phyloP scores from a whole-genome alignment of 2,329 filamentous ascomycete genomes.

The Penicillium sp. region DNA sequence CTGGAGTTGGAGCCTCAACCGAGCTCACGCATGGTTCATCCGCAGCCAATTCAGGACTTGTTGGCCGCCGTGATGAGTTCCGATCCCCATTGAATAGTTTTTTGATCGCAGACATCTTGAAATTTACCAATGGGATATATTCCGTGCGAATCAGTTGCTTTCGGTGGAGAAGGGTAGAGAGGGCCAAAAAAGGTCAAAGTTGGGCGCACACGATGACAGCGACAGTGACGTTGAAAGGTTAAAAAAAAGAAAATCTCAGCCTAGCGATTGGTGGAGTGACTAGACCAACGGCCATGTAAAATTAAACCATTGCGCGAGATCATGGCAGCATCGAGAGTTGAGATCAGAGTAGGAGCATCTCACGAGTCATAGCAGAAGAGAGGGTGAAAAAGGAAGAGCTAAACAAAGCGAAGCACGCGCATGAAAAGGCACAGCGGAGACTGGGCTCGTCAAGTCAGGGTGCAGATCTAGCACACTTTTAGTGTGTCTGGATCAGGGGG shows the following conservation, averaged over 20 bases:
- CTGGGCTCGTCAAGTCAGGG: constrained; percentile 9
- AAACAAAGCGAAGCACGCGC: constrained; percentile 4
- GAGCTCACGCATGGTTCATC: constrained; percentile 8
- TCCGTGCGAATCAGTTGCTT: constrained; percentile 2
- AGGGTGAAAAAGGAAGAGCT: constrained; percentile 4
- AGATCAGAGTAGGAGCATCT: constrained; percentile 9
- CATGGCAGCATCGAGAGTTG: constrained; percentile 15
- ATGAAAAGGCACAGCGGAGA: constrained; percentile 7
- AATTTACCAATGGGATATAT: constrained; percentile 2
- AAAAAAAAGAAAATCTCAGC: constrained; percentile 4
- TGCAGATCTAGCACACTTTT: constrained; percentile 20
- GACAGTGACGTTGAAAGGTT: background rate
- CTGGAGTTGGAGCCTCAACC: constrained; percentile 10
- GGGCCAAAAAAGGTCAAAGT: no score
- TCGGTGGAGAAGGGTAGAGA: no score
- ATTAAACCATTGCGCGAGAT: constrained; percentile 6
- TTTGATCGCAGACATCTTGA: constrained; percentile 32
- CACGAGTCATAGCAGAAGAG: constrained; percentile 4
- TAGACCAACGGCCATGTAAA: constrained; percentile 15
- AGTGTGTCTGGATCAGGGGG: constrained; percentile 21
- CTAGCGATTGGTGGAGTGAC: constrained; percentile 11
- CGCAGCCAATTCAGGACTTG: constrained; percentile 7
- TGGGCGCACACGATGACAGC: constrained; percentile 1
- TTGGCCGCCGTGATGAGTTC: constrained; percentile 12
- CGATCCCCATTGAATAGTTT: constrained; percentile 32